Evolutionary conservation across 768 basidiomycete species (phyloP).

Genomic region (Termitomyces sp.): DNA sequence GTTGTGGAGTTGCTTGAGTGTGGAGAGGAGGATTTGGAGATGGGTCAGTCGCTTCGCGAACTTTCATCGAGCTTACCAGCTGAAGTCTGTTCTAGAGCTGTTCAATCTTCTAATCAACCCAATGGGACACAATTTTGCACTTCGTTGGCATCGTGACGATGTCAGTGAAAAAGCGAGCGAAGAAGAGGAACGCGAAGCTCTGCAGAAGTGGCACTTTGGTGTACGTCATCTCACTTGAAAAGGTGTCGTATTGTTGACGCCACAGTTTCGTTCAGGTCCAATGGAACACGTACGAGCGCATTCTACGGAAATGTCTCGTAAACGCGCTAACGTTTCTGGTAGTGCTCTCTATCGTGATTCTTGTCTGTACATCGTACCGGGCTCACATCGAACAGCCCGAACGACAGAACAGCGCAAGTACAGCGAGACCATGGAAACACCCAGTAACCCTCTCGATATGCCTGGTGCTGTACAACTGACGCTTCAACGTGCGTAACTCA

Average conservation of each 20-base stretch:
- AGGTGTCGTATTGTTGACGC: not conserved
- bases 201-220: conserved; percentile 61
- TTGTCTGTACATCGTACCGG: conserved; percentile 70
- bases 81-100: conserved; percentile 42
- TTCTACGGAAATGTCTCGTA: not conserved
- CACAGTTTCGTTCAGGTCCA: conserved; percentile 47
- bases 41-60: conserved; percentile 47
- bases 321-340: not conserved
- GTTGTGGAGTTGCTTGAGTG: conserved; percentile 53
- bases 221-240: conserved; percentile 35
- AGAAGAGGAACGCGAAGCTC: conserved; percentile 58
- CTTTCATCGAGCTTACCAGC: not conserved
- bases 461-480: conserved; percentile 58
- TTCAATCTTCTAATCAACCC: conserved; percentile 80
- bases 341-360: conserved; percentile 68
- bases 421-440: conserved; percentile 50
- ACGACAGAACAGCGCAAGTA: conserved; percentile 54
- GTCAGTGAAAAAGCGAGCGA: conserved; percentile 52
- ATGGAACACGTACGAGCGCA: conserved; percentile 71
- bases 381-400: conserved; percentile 57
- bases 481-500: conserved; percentile 44
- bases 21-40: conserved; percentile 57
- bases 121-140: conserved; percentile 56
- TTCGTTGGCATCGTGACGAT: conserved; percentile 82
- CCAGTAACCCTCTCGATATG: conserved; percentile 62